Evolutionary conservation across 306 rosid genomes (phyloP), one percentile per base, ranked within the genome.

Genomic region (Oxytropis ochrocephala): DNA sequence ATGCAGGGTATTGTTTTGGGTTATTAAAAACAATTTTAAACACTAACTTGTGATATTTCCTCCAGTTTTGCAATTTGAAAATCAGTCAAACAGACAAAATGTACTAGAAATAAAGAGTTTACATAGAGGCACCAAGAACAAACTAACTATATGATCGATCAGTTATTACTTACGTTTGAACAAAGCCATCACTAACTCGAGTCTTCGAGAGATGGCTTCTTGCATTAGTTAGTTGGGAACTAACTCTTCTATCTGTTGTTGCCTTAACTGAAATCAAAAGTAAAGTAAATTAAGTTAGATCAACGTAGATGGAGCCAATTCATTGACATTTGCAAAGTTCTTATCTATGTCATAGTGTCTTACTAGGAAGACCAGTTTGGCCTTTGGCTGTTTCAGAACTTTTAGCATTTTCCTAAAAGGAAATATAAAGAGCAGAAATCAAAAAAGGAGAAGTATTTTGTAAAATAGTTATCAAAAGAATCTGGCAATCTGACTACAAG

Each of bases 111-210:
- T 38, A 65, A 8, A 18, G 13, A 69, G 24, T 49, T 42, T 19
- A 33, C 50, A 38, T 4, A 67, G 11, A 24, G 60, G 59, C 61
- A 50, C 61, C 57, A 55, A 14, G 61, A 74, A 42, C 43, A 18
- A 63, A 49, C 27, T 78, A 48, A 48, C 68, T 17, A 73, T 65
- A 64, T 50, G 70, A 54, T 48, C n/a, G 70, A 54, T 48, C n/a
- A 46, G 70, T 33, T 51, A 55, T 62, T 62, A 85, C 97, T 88
- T 69, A 93, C 98, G 47, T 90, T 63, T 54, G 81, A 69, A 82
- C 78, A 85, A 79, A 85, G 44, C 84, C 86, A 69, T 90, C 93
- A 81, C 97, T 93, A 54, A 59, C 90, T 79, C 86, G 80, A 73
- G 79, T 79, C 80, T 67, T 83, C 84, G 69, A 57, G 11, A 67